Evolutionary conservation across 2,329 filamentous ascomycete genomes (phyloP), one percentile per base, ranked within the genome.

Genomic region (Fonsecaea monophora): DNA sequence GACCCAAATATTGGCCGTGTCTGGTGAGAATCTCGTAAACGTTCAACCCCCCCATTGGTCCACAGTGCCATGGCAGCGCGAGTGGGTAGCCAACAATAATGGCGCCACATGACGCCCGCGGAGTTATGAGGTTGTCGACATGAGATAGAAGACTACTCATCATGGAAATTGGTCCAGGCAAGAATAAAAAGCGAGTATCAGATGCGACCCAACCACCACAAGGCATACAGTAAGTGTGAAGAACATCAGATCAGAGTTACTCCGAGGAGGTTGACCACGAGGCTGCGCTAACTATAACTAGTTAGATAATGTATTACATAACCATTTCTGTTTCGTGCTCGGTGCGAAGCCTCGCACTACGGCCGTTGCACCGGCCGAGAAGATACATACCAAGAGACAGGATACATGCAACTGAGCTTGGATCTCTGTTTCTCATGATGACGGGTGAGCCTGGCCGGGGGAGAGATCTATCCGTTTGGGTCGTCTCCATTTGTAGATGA

Each of bases 1-100:
- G 45, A 13, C 45, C 18, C 45, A 13, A 18, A 8, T 18, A 2
- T 50, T 13, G 12, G 45, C 21, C 18, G 45, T 13, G 21, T 25
- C 21, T 4, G 45, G 45, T 50, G 45, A 50, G 45, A 25, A 50
- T 50, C 45, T 50, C 21, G 45, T 50, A 50, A 50, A 50, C 45
- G 45, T 50, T 50, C 45, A 30, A 50, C 45, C 45, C 21, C 21
- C 3, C 10, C 6, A 45, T 45, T 18, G 18, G 45, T 21, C 45
- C 3, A 9, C 15, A 5, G 18, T 10, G 5, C 45, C 3, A 9
- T 25, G 3, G 18, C 21, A 13, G 9, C 21, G 15, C 45, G 8
- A 12, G 45, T 50, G 45, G 12, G 45, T 21, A 50, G 18, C 45
- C 7, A 50, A 50, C 10, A 21, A 18, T 18, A 15, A 50, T 30